Base-by-base conservation (phyloP, 177 flowering plant species). In the Vitis hybrid region DNA sequence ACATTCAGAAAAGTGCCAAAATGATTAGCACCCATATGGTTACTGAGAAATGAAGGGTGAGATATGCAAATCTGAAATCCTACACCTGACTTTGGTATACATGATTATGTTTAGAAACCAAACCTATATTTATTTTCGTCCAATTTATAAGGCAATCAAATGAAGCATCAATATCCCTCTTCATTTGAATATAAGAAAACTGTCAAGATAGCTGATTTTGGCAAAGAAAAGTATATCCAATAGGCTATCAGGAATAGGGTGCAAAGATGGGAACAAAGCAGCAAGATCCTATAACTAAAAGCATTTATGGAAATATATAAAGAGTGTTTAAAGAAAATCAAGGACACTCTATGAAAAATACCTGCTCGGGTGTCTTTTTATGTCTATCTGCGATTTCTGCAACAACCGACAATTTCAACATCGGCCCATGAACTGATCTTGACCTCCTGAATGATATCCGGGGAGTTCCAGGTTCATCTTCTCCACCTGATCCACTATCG, bases 351-450 rank as follows among this genome's bases (percentile, higher is more conserved):
- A 16, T n/a, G 55, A n/a, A 60, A 19, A 75, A 50, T 84, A 86
- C 91, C 88, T 88, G 91, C 70, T 88, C 89, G 13, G 91, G 86
- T 14, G 89, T 86, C 82, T 86, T 88, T 69, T 76, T 81, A 65
- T 75, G 87, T 21, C 71, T 72, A n/a, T 86, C 83, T 33, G 91
- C 91, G 21, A 88, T 88, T 62, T 83, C 78, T 68, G 83, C 82
- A 50, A 88, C 91, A 62, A 80, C 85, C 13, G 85, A 83, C 74
- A 88, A 68, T 76, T 88, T 88, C 72, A 88, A 73, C 91, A 88
- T 88, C 9, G 91, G 89, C 26, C 89, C 85, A 76, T 88, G 89
- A 21, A 86, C 91, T 5, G 89, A 86, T 76, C 87, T 78, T 48
- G 91, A 88, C 77, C 91, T 80, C 74, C 85, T 76, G 62, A 87